phyloP scores from a whole-genome alignment of 805 yeast genomes.

The Candida glaebosa region DNA sequence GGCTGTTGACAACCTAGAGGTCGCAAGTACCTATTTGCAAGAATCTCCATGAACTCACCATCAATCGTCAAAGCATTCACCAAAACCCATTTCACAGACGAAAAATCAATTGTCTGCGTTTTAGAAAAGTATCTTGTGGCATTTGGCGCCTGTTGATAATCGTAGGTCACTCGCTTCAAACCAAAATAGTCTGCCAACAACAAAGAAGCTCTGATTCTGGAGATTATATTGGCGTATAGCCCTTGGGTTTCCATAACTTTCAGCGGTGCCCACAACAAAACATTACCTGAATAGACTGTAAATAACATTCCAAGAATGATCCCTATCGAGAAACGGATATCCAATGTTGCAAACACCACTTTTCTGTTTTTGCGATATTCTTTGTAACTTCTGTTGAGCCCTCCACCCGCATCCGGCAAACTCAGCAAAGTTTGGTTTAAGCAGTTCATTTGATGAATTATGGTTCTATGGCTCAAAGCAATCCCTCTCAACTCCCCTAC shows the following conservation, averaged over 20 bases:
- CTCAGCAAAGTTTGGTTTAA: constrained; percentile 67
- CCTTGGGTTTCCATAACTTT: constrained; percentile 77
- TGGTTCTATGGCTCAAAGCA: constrained; percentile 84
- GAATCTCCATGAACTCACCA: constrained; percentile 85
- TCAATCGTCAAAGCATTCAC: constrained; percentile 88
- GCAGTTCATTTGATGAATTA: constrained; percentile 83
- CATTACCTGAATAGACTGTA: constrained; percentile 81
- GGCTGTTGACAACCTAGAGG: constrained; percentile 85
- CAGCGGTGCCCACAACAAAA: constrained; percentile 76
- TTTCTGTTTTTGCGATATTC: constrained; percentile 41
- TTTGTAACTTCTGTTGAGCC: constrained; percentile 38
- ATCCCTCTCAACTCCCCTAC: constrained; percentile 91
- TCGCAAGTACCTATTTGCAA: constrained; percentile 83
- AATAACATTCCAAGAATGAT: constrained; percentile 76
- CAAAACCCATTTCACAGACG: constrained; percentile 82
- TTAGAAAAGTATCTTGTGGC: constrained; percentile 77
- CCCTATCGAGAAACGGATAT: constrained; percentile 65
- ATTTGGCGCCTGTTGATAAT: constrained; percentile 87
- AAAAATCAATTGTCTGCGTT: constrained; percentile 69
- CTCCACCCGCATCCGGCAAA: constrained; percentile 56
- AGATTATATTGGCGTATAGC: constrained; percentile 74
- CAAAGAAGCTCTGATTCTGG: constrained; percentile 67
- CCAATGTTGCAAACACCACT: constrained; percentile 49
- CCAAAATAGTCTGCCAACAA: constrained; percentile 84
- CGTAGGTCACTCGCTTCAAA: constrained; percentile 84